Percentiles rank a stretch among this genome's conserved stretches.
phyloP scores from a whole-genome alignment of 164 flowering plant genomes.

The Stephania cephalantha region DNA sequence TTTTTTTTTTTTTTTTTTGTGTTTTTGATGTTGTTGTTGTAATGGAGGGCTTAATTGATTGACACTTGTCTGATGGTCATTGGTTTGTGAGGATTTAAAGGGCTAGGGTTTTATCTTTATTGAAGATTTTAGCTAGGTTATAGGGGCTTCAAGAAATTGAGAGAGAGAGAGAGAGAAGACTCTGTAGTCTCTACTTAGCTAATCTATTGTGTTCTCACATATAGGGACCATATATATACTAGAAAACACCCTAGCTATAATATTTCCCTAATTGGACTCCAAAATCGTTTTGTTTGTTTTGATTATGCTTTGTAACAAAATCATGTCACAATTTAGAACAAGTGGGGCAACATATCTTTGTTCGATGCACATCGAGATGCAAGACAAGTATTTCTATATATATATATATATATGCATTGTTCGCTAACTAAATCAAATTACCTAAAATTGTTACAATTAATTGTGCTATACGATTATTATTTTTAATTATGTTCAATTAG shows the following conservation, averaged over 20 bases:
- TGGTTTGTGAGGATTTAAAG: constrained; percentile 28
- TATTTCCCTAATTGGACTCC: background rate
- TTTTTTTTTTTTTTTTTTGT: too few species aligned
- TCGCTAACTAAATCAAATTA: background rate
- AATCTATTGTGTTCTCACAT: constrained; percentile 13
- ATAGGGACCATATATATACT: constrained; percentile 11
- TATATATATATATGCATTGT: background rate
- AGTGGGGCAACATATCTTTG: too few species aligned
- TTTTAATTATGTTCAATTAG: background rate
- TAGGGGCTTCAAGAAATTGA: constrained; percentile 1
- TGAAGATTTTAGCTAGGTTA: background rate
- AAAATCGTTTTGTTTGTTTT: background rate
- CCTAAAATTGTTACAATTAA: too few species aligned
- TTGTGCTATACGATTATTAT: background rate
- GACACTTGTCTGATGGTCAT: constrained; percentile 25
- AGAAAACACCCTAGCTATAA: constrained; percentile 1
- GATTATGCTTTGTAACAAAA: too few species aligned
- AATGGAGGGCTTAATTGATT: constrained; percentile 8
- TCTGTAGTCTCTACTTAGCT: background rate
- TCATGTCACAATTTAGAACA: too few species aligned
- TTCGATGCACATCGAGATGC: background rate
- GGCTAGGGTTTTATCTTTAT: constrained; percentile 32
- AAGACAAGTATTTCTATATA: background rate
- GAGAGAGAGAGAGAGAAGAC: constrained; percentile 14
- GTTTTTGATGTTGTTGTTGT: background rate